Evolutionary conservation across 2,329 filamentous ascomycete genomes (phyloP).

Genomic region (Monilinia fructicola): DNA sequence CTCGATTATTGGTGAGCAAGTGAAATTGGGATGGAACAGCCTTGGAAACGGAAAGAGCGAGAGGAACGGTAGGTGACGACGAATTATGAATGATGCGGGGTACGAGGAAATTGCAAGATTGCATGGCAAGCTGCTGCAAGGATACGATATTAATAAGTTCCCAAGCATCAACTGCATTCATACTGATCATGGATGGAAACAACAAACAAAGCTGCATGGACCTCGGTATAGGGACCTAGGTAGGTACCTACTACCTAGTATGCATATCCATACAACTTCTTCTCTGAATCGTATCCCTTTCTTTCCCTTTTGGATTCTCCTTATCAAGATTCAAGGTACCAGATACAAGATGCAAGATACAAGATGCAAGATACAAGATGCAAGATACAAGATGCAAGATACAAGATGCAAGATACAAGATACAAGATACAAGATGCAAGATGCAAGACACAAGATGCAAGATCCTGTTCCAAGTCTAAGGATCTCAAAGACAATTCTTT

Average conservation of each 20-base stretch:
- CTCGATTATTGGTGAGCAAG: no score
- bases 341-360: no score
- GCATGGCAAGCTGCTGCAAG: no score
- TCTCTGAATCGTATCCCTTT: not conserved
- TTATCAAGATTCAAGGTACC: not conserved
- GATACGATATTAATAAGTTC: no score
- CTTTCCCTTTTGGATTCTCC: not conserved
- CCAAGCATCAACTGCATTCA: not conserved
- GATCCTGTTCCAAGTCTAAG: not conserved
- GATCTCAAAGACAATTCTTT: slow-evolving; percentile 2
- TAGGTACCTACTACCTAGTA: no score
- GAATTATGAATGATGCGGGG: not conserved
- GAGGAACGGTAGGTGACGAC: not conserved
- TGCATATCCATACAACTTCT: not conserved
- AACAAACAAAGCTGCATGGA: no score
- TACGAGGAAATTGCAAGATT: not conserved
- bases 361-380: no score
- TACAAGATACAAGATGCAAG: no score
- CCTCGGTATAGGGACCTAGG: no score
- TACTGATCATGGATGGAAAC: not conserved
- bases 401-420: no score
- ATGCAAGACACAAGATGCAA: no score
- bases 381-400: no score
- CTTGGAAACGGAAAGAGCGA: not conserved
- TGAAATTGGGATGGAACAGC: slow-evolving; percentile 11